Evolutionary conservation across 352 stramenopile species (phyloP).

Genomic region (Globisporangium polare): DNA sequence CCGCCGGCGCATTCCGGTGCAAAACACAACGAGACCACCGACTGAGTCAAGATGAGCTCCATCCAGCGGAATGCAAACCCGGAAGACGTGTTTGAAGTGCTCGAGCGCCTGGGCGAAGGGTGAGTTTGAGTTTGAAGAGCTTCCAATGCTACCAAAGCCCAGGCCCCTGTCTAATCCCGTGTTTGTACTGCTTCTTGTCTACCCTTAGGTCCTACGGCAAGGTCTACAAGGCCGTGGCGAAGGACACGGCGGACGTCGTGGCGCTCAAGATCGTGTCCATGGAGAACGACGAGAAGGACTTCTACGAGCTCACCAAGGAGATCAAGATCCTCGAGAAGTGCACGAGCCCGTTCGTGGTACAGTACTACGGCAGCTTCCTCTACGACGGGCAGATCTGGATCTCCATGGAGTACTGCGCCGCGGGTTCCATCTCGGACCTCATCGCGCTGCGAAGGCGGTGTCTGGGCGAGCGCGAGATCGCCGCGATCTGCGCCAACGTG

Average conservation of each 20-base stretch:
- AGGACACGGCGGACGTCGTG: conserved; percentile 53
- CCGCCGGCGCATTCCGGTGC: not conserved
- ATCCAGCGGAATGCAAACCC: conserved; percentile 68
- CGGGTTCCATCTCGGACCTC: conserved; percentile 80
- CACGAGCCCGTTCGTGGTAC: conserved; percentile 76
- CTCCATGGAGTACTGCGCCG: conserved; percentile 87
- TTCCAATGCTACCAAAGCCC: no score
- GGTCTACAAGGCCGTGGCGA: conserved; percentile 78
- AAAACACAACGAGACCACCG: not conserved
- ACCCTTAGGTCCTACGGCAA: conserved; percentile 64
- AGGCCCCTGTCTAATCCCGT: no score
- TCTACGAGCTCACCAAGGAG: conserved; percentile 73
- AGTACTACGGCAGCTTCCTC: conserved; percentile 82
- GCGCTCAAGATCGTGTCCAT: conserved; percentile 85
- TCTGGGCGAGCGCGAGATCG: conserved; percentile 67
- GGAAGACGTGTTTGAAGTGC: conserved; percentile 67
- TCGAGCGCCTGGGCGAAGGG: conserved; percentile 78
- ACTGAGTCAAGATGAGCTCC: conserved; percentile 34
- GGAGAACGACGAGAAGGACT: conserved; percentile 63
- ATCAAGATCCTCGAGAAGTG: conserved; percentile 85
- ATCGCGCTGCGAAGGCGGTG: conserved; percentile 48
- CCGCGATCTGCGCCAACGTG: conserved; percentile 66
- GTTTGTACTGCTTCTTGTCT: not conserved
- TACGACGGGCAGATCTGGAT: conserved; percentile 81
- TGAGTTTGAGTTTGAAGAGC: conserved; percentile 8